These are phyloP conservation scores for Diaporthe destruens DNA, from an alignment of 2,329 filamentous ascomycete genomes.

Conservation along the genomic window DNA sequence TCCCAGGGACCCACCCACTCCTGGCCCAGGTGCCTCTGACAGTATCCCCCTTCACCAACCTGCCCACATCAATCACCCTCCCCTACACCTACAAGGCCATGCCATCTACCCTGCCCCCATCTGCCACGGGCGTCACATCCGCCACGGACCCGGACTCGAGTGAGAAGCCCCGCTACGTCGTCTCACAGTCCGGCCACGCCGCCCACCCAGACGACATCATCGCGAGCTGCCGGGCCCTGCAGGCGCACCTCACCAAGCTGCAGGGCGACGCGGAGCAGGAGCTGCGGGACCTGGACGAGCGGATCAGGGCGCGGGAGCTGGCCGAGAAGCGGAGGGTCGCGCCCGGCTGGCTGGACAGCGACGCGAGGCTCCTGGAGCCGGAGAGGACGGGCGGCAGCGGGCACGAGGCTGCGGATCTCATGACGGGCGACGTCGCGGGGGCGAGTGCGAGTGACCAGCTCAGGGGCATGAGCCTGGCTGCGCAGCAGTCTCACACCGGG, in stretches of 20 bases:
- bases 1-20: slow-evolving; percentile 82
- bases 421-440: slow-evolving; percentile 48
- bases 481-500: slow-evolving; percentile 29
- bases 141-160: slow-evolving; percentile 52
- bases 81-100: slow-evolving; percentile 96
- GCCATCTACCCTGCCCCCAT: slow-evolving; percentile 85
- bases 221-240: slow-evolving; percentile 82
- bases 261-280: slow-evolving; percentile 76
- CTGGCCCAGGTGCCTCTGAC: slow-evolving; percentile 93
- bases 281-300: slow-evolving; percentile 78
- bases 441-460: slow-evolving; percentile 66
- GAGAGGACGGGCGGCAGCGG: slow-evolving; percentile 60
- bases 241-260: slow-evolving; percentile 78
- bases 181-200: slow-evolving; percentile 82
- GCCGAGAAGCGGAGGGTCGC: slow-evolving; percentile 85
- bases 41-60: slow-evolving; percentile 92
- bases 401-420: slow-evolving; percentile 51
- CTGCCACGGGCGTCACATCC: slow-evolving; percentile 67
- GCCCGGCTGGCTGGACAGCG: slow-evolving; percentile 84
- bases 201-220: slow-evolving; percentile 91
- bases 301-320: slow-evolving; percentile 73
- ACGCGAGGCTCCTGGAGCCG: slow-evolving; percentile 76
- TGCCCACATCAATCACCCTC: slow-evolving; percentile 89
- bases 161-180: slow-evolving; percentile 77
- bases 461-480: slow-evolving; percentile 59